Conservation (phyloP, 1,284 basidiomycete genomes). For the Dichomitus squalens region DNA sequence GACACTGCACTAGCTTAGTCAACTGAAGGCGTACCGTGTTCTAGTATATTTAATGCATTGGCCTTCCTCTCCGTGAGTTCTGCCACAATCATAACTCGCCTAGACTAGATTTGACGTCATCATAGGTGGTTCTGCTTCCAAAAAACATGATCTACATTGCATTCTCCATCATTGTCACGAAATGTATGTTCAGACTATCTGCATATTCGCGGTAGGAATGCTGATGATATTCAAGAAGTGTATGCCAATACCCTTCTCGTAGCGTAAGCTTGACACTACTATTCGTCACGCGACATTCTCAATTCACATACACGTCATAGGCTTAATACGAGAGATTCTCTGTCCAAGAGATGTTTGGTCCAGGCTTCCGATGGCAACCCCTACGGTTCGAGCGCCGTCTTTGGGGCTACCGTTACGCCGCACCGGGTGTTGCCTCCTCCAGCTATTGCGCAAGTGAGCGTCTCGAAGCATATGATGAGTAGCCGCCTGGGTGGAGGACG, state of each 20-base stretch:
- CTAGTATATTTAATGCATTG: conserved; percentile 5
- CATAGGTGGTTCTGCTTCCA: background rate
- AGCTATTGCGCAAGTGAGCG: too few relatives aligned
- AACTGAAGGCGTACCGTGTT: too few relatives aligned
- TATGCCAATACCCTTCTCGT: conserved; percentile 10
- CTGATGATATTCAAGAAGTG: background rate
- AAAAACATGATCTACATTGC: conserved; percentile 4
- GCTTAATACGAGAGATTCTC: background rate
- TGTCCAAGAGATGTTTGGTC: background rate
- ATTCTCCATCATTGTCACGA: conserved; percentile 4
- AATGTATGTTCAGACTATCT: background rate
- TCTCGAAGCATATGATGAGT: too few relatives aligned
- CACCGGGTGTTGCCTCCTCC: too few relatives aligned
- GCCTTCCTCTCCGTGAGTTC: conserved; percentile 6
- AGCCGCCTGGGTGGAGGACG: too few relatives aligned
- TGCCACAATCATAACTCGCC: background rate
- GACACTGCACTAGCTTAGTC: background rate
- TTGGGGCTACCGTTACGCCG: background rate
- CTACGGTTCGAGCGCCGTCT: background rate
- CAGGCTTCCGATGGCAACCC: background rate
- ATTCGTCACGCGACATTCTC: background rate
- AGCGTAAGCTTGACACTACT: background rate
- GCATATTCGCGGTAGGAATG: too few relatives aligned
- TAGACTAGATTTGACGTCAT: background rate
- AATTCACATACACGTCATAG: background rate